phyloP scores from a whole-genome alignment of 768 basidiomycete genomes.

The Amanita subjunquillea region DNA sequence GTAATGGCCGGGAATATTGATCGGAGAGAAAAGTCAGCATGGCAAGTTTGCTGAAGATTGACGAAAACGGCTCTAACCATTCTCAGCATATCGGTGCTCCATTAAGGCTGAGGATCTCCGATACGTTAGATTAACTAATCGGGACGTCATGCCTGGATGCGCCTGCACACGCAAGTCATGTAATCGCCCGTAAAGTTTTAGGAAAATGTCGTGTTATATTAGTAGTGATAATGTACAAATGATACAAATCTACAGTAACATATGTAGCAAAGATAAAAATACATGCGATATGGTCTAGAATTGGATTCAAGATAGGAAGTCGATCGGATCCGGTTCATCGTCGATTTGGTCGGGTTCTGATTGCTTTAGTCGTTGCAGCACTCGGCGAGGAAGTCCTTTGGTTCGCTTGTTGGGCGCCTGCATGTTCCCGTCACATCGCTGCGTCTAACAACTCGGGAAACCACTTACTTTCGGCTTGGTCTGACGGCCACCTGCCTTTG shows the following conservation, averaged over 20 bases:
- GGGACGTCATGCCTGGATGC: neutral
- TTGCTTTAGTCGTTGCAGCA: slow-evolving; percentile 26
- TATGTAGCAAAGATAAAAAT: neutral
- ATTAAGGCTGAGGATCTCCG: too few relatives aligned
- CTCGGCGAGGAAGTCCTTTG: slow-evolving; percentile 27
- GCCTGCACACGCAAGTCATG: too few relatives aligned
- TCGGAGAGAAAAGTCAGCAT: too few relatives aligned
- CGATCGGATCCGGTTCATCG: slow-evolving; percentile 34
- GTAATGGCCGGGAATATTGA: too few relatives aligned
- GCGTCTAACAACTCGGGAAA: neutral
- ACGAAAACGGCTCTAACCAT: too few relatives aligned
- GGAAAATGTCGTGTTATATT: neutral
- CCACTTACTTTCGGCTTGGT: slow-evolving; percentile 4
- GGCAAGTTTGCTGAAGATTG: too few relatives aligned
- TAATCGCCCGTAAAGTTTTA: too few relatives aligned
- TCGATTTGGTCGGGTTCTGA: slow-evolving; percentile 19
- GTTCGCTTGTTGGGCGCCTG: neutral
- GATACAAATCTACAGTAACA: neutral
- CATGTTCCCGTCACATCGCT: neutral
- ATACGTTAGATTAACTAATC: too few relatives aligned
- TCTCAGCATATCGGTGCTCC: too few relatives aligned
- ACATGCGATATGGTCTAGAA: neutral
- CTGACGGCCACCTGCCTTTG: neutral
- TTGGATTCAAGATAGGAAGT: slow-evolving; percentile 29
- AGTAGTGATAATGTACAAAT: neutral